phyloP scores from a whole-genome alignment of 805 yeast species.

The Candida quercuum region DNA sequence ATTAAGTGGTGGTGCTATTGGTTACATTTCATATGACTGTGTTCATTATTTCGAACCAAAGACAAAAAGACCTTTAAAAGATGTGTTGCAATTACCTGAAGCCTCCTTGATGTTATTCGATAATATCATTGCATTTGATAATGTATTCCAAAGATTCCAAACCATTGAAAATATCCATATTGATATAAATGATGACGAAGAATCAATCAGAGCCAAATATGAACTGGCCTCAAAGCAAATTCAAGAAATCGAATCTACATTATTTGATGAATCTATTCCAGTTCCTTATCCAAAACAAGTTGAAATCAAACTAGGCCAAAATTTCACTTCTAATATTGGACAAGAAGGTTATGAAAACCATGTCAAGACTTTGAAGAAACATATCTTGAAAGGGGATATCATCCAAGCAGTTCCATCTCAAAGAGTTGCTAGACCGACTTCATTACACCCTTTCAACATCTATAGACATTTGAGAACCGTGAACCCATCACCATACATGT shows the following conservation, averaged over 20 bases:
- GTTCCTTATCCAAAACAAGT: slow-evolving; percentile 70
- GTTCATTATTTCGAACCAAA: slow-evolving; percentile 94
- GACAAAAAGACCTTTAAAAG: slow-evolving; percentile 70
- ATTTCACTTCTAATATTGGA: slow-evolving; percentile 85
- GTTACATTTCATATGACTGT: slow-evolving; percentile 95
- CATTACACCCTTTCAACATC: slow-evolving; percentile 92
- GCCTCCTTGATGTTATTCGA: slow-evolving; percentile 89
- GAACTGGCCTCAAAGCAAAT: slow-evolving; percentile 54
- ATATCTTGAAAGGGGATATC: slow-evolving; percentile 86
- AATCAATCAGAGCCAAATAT: slow-evolving; percentile 40
- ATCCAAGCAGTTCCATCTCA: slow-evolving; percentile 99
- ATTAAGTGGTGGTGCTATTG: slow-evolving; percentile 93
- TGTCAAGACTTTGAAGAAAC: slow-evolving; percentile 69
- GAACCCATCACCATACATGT: slow-evolving; percentile 96
- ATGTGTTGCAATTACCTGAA: slow-evolving; percentile 83
- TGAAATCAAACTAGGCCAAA: slow-evolving; percentile 60
- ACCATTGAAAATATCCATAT: slow-evolving; percentile 74
- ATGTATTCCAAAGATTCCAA: slow-evolving; percentile 90
- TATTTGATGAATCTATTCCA: slow-evolving; percentile 38
- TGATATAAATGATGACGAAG: slow-evolving; percentile 25
- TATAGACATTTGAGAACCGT: slow-evolving; percentile 93
- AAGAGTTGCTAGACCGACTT: slow-evolving; percentile 91
- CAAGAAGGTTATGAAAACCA: slow-evolving; percentile 87
- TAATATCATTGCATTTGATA: slow-evolving; percentile 85
- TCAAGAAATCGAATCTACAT: slow-evolving; percentile 42